Evolutionary conservation across 2,329 filamentous ascomycete genomes (phyloP), one percentile per base, ranked within the genome.

Genomic region (Chrysosphaeria jannelii): DNA sequence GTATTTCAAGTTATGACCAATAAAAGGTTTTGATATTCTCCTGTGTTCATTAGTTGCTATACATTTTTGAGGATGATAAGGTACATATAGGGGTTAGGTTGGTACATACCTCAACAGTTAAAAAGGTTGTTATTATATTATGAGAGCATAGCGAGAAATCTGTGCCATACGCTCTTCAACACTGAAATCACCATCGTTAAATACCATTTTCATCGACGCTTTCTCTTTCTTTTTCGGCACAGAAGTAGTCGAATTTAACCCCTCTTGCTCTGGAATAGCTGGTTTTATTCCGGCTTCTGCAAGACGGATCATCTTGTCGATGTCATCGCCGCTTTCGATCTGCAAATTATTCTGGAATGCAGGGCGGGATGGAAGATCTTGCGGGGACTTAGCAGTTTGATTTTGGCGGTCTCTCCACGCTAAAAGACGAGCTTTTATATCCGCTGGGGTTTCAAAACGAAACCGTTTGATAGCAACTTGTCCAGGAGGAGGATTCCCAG

Each of bases 121-220:
- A 24, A 16, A 20, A 5, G n/a, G n/a, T 3, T 10, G 11, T 9
- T 10, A 4, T 15, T 4, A n/a, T 13, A 10, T 9, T 22, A 25
- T 11, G 20, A 31, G 23, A 0, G 66, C 63, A 48, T 88, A 90
- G 43, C 63, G 66, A 29, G 70, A 53, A 47, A 85, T 48, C 38
- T 50, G 47, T 14, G 75, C 69, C 72, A 89, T 78, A 46, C 67
- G 75, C 53, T 90, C 79, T 48, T 91, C 79, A 2, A 76, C 72
- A 36, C 72, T 85, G 36, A 65, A 49, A 28, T 70, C 66, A 24
- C 69, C 63, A 39, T 88, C 74, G 30, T 65, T 65, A 47, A 85
- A 90, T 14, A 89, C 53, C 57, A 90, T 66, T 40, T 60, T 57
- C 27, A 52, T 34, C n/a, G 35, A 33, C 35, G 23, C n/a, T 19